Base-by-base conservation (phyloP, 257 asterid species). In the Perilla frutescens region DNA sequence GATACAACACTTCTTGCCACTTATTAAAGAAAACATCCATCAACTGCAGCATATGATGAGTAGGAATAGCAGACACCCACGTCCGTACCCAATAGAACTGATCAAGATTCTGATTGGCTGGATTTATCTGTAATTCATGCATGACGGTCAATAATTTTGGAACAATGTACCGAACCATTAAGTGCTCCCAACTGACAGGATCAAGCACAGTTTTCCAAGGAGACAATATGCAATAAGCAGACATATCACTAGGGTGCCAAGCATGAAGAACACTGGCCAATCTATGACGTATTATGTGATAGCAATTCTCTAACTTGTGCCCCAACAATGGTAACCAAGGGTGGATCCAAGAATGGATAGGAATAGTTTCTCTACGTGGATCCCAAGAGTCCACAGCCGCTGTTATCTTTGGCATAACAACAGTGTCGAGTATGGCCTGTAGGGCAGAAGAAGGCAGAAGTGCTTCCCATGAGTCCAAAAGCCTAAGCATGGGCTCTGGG, bases 311-410 rank as follows among this genome's bases (percentile, higher is more conserved):
- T 49, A 94, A 73, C 81, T 86, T 88, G 75, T 82, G 86, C 34
- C 96, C 96, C 80, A 90, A 68, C 26, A 87, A 73, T 6, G 90
- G 97, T 64, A 91, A 72, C 98, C 98, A 94, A 10, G 98, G 98
- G 82, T 91, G 98, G 73, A 94, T 79, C 97, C 98, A 94, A 4
- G 88, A 83, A 78, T 94, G 97, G 67, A 94, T 94, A 1, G 97
- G 88, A 75, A 91, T 85, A 31, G 96, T 88, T 77, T 91, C 98
- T 32, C 84, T 75, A 41, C 93, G 90, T 11, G 98, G 98, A 61
- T 94, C 97, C 98, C 98, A 94, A 1, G 90, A 84, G 13, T 91
- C 90, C 3, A 91, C 95, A 13, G 97, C 98, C 67, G 88, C 83
- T 20, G 84, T 80, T 66, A 91, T 74, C 67, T 94, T 94, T 31